Percentiles rank a stretch among this genome's conserved stretches.
Conservation (phyloP, 306 rosid genomes). For the Benincasa hispida region DNA sequence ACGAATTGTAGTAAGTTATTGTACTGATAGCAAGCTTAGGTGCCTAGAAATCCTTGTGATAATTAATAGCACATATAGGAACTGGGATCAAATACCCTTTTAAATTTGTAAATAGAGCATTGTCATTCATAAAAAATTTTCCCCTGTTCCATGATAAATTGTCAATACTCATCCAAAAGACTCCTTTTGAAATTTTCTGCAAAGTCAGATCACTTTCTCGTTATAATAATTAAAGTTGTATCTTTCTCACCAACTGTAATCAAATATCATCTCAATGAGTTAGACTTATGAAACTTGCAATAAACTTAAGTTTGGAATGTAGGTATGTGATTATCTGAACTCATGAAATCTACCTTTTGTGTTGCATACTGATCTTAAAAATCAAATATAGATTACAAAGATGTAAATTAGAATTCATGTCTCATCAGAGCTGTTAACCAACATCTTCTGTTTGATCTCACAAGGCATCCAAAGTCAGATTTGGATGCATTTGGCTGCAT, state of each 20-base stretch:
- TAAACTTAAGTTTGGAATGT: background rate
- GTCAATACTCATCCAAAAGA: slow-evolving; percentile 2
- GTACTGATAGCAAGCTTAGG: slow-evolving; percentile 20
- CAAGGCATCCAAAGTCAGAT: background rate
- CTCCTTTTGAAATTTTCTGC: background rate
- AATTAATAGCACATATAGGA: slow-evolving; percentile 13
- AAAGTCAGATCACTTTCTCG: background rate
- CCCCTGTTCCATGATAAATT: slow-evolving; percentile 10
- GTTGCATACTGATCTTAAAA: background rate
- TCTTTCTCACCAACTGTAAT: background rate
- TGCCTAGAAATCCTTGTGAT: slow-evolving; percentile 22
- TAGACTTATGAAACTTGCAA: too few relatives aligned
- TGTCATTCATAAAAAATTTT: slow-evolving; percentile 13
- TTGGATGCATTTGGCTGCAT: background rate
- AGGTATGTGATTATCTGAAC: background rate
- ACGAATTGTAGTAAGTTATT: slow-evolving; percentile 2
- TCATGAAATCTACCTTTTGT: background rate
- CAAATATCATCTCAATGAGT: background rate
- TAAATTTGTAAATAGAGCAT: slow-evolving; percentile 46
- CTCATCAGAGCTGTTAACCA: background rate
- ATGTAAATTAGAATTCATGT: background rate
- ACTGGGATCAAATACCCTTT: slow-evolving; percentile 32
- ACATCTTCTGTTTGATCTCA: background rate
- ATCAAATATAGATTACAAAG: background rate
- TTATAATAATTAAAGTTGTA: background rate